These are phyloP conservation scores for Debaryomycetaceae sp. DNA, from an alignment of 1,139 yeast genomes.

Conservation along the genomic window DNA sequence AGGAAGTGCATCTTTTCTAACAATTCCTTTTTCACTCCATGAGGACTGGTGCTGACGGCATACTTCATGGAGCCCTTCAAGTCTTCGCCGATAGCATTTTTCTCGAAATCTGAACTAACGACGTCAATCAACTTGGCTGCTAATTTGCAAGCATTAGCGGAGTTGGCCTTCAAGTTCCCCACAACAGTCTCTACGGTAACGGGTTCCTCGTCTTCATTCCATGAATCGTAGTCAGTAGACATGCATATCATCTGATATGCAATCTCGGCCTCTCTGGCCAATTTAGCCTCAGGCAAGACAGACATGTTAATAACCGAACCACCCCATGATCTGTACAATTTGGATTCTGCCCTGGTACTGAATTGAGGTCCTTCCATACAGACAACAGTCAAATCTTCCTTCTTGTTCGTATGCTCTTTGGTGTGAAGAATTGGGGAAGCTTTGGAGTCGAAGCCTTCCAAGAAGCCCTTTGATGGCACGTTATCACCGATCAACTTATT, in stretches of 20 bases:
- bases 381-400: constrained; percentile 74
- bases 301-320: constrained; percentile 97
- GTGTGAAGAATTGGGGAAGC: constrained; percentile 53
- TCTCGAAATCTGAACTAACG: constrained; percentile 58
- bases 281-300: constrained; percentile 90
- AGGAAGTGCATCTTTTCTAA: constrained; percentile 78
- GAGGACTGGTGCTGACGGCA: constrained; percentile 77
- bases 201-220: constrained; percentile 94
- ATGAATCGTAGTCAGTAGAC: constrained; percentile 98
- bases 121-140: constrained; percentile 67
- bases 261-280: constrained; percentile 96
- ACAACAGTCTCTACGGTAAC: constrained; percentile 96
- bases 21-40: constrained; percentile 69
- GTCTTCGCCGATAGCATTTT: constrained; percentile 62
- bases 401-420: constrained; percentile 42
- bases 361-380: constrained; percentile 99
- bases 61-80: constrained; percentile 75
- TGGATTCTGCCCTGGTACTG: constrained; percentile 95
- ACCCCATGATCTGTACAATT: constrained; percentile 83
- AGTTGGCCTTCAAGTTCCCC: constrained; percentile 83
- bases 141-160: constrained; percentile 77
- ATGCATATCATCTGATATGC: constrained; percentile 97
- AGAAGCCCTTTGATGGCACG: constrained; percentile 48
- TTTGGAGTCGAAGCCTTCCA: constrained; percentile 47
- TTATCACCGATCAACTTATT: constrained; percentile 60